Evolutionary conservation across 2,329 filamentous ascomycete genomes (phyloP), one percentile per base, ranked within the genome.

Genomic region (Mycosphaerella arachidis): DNA sequence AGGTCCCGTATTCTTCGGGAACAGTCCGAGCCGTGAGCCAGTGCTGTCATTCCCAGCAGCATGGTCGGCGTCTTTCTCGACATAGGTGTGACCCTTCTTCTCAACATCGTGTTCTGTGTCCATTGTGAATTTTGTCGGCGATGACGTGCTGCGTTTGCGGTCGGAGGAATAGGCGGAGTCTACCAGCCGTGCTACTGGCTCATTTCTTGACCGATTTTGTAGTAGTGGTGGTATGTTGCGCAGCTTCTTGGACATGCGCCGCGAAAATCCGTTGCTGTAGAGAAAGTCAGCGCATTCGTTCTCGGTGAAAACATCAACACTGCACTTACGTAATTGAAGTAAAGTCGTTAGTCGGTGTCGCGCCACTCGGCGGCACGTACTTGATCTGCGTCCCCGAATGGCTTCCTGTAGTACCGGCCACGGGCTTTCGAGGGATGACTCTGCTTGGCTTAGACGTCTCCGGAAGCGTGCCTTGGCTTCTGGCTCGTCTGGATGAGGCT

Each of bases 241-340:
- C 20, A 68, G 62, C 43, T 69, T 68, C 33, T 62, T 66, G 0
- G 69, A 71, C 12, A 72, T 56, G 53, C 69, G 67, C 27, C 68
- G 65, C 13, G 66, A 67, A 60, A 72, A 69, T 53, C 63, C 63
- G 33, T 62, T 67, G 33, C 66, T 67, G 50, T 33, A 16, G 16
- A 10, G 35, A 27, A 46, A 27, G 61, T 61, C 53, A 61, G 58
- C 33, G 18, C 27, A 4, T 30, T 12, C 24, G 24, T 24, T 24
- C 24, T 24, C 24, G 3, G 58, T 18, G 27, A 24, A 13, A 45
- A 46, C 48, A 45, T 8, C 35, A 16, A 13, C 24, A 18, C 50
- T 6, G 31, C 1, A 50, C 51, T 27, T 48, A 55, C 48, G 48
- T 24, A 18, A 40, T 56, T 51, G 46, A 56, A 20, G 52, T 46